Percentiles rank a stretch among this genome's conserved stretches.
phyloP scores from a whole-genome alignment of 768 basidiomycete genomes.

The Pleurotus citrinopileatus region DNA sequence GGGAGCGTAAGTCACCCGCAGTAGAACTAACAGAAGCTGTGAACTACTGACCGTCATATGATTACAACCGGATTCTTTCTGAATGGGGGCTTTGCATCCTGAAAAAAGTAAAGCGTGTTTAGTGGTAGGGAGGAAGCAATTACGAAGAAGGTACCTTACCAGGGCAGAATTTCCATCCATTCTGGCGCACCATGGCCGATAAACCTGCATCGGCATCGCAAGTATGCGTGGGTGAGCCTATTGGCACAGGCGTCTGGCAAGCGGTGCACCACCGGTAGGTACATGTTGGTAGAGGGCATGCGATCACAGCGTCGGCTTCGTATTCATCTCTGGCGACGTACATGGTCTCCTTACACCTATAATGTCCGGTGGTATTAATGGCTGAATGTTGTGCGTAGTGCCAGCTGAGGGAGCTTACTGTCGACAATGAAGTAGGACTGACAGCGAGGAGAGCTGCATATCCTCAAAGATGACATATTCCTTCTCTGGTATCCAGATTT shows the following conservation, averaged over 20 bases:
- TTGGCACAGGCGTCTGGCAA: slow-evolving; percentile 35
- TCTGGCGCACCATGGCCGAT: slow-evolving; percentile 37
- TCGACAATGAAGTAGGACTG: slow-evolving; percentile 42
- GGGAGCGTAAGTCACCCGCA: neutral
- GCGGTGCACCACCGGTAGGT: slow-evolving; percentile 46
- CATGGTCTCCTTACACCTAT: slow-evolving; percentile 37
- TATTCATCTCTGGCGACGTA: slow-evolving; percentile 45
- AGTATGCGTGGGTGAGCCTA: slow-evolving; percentile 34
- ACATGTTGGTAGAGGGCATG: slow-evolving; percentile 42
- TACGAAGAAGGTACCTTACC: slow-evolving; percentile 18
- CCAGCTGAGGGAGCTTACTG: too few relatives aligned
- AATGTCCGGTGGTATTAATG: too few relatives aligned
- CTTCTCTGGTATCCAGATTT: slow-evolving; percentile 29
- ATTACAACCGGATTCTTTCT: slow-evolving; percentile 51
- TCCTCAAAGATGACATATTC: slow-evolving; percentile 38
- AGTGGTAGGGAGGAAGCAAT: neutral
- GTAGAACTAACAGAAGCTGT: neutral
- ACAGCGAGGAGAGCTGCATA: slow-evolving; percentile 42
- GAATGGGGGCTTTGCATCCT: slow-evolving; percentile 49
- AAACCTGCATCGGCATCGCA: slow-evolving; percentile 52
- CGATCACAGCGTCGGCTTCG: slow-evolving; percentile 26
- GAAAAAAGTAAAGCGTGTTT: neutral
- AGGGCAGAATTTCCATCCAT: slow-evolving; percentile 56
- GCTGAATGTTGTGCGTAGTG: too few relatives aligned
- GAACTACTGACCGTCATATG: slow-evolving; percentile 51